Base-by-base conservation (phyloP, 495 filamentous ascomycete species). In the Penicillium daleae region DNA sequence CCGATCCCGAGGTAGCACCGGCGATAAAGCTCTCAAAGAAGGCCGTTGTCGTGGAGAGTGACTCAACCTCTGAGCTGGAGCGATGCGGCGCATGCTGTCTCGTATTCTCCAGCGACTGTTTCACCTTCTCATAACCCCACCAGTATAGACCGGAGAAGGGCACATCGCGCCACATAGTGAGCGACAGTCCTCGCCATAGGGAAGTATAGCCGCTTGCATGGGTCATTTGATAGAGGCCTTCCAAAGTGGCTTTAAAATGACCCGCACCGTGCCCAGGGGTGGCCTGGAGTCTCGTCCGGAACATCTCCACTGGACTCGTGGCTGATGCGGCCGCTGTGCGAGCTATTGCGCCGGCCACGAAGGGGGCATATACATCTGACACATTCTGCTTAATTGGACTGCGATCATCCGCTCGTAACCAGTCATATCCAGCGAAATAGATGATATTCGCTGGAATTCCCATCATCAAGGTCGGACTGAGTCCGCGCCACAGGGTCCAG, bases 391-490 rank as follows among this genome's bases (percentile, higher is more conserved):
- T 80, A 62, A 97, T 83, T 0, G 91, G 93, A 57, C 89, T 92
- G 39, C 74, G 73, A 1, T 81, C 78, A 69, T 89, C 90, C 24
- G 78, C 87, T 15, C 95, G 89, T 61, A 99, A 76, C 87, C 91
- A 95, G 69, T 99, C 95, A 73, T 99, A 99, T n/a, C 94, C 95
- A 33, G 95, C 94, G 68, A 97, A 97, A 76, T 99, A 99, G 61
- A 99, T 98, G 62, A 99, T 93, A 74, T 99, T 99, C 37, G 86
- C 92, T 0, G 95, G 95, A 32, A 99, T 86, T 3, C 94, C 88
- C 95, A 99, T 99, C 67, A 91, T 84, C 44, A 99, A 76, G 1
- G 96, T 99, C 10, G 96, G 92, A 21, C 90, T 93, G 2, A 99
- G 83, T 6, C 95, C 95, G 37, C 95, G 87, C 95, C 95, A 99